Evolutionary conservation across 2,329 filamentous ascomycete genomes (phyloP).

Genomic region (Parafenestella ontariensis): DNA sequence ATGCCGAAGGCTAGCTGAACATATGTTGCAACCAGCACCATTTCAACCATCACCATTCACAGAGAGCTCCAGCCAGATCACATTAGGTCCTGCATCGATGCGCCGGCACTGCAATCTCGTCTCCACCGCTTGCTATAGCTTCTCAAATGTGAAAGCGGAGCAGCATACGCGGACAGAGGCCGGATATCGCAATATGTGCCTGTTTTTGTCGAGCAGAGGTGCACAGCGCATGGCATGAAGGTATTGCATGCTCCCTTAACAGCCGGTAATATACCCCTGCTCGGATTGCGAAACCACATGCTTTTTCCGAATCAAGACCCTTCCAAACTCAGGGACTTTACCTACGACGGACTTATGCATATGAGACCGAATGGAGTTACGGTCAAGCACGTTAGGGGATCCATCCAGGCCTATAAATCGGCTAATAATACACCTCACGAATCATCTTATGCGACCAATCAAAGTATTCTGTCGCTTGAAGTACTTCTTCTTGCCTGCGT

Average conservation of each 20-base stretch:
- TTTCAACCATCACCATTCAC: not conserved
- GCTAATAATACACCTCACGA: conserved; percentile 7
- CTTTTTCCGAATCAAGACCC: conserved; percentile 7
- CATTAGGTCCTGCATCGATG: not conserved
- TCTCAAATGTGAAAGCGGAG: not conserved
- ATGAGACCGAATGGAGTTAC: conserved; percentile 11
- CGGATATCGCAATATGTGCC: not conserved
- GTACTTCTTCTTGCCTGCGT: conserved; percentile 4
- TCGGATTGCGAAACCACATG: conserved; percentile 11
- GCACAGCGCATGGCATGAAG: not conserved
- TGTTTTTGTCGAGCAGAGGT: not conserved
- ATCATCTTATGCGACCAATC: conserved; percentile 6
- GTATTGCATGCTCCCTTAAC: not conserved
- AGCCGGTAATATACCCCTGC: conserved; percentile 14
- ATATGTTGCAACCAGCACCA: not conserved
- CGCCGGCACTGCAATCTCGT: not conserved
- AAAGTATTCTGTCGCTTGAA: not conserved
- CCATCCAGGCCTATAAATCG: conserved; percentile 1
- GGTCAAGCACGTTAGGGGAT: not conserved
- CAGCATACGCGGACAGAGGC: not conserved
- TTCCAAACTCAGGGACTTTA: conserved; percentile 4
- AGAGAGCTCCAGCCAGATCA: not conserved
- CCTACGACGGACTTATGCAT: conserved; percentile 17
- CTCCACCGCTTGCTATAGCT: not conserved
- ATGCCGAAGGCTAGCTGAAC: conserved; percentile 6